Evolutionary conservation across 306 rosid species (phyloP), one percentile per base, ranked within the genome.

Genomic region (Cicer judaicum): DNA sequence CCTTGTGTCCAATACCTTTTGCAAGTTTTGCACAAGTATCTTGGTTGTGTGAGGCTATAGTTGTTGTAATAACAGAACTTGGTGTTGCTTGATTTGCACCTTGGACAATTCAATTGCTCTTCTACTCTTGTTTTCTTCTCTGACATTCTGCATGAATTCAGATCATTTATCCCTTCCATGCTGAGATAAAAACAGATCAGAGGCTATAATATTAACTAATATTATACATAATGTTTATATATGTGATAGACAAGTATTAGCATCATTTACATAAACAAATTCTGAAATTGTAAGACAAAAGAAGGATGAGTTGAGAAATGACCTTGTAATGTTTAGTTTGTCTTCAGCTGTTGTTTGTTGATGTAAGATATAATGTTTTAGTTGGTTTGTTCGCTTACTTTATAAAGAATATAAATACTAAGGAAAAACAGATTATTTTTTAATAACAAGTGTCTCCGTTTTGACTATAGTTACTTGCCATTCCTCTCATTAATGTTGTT

Each of bases 1-100:
- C 96, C 96, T 70, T 88, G 89, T 42, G 98, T 92, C 98, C 98
- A 92, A 60, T 92, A 92, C 89, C 98, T 87, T 82, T 88, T 86
- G 72, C 98, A 92, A 8, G 91, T 79, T 56, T 92, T 92, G 92
- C 98, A 92, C 69, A 90, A 90, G 77, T 90, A 89, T 15, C 98
- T 80, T 13, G 98, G 98, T 44, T 92, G 98, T 21, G 92, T 79
- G 78, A 89, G 92, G 74, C 91, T 92, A 74, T 92, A 90, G 73
- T 92, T 92, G 88, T 92, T 92, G 88, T 89, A 90, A 87, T 92
- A 92, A 13, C 97, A 92, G 52, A 92, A 92, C 21, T 92, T 92
- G 7, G 98, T 92, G 85, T 92, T 92, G 0, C 83, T 79, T 47
- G 98, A 92, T 75, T 87, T 77, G 71, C 98, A 92, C 74, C 98